Conservation (phyloP, 352 stramenopile genomes). For the Globisporangium mamillatum region DNA sequence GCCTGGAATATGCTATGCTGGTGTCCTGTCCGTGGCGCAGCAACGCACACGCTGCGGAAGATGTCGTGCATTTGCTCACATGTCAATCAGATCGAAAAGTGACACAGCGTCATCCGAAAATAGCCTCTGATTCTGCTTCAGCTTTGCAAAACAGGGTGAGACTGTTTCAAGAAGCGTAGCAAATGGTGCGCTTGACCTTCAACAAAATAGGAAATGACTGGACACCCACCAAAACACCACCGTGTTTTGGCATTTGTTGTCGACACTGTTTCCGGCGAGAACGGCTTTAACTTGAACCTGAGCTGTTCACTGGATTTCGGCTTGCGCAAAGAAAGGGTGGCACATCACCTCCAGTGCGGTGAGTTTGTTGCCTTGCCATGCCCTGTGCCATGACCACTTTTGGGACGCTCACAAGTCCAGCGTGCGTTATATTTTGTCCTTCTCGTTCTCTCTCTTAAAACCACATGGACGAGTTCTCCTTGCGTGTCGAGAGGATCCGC, state of each 20-base stretch:
- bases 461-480: constrained; percentile 82
- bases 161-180: background rate
- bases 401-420: background rate
- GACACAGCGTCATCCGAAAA: background rate
- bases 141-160: background rate
- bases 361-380: background rate
- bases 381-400: background rate
- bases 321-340: constrained; percentile 3
- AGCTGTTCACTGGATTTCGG: constrained; percentile 12
- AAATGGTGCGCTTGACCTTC: background rate
- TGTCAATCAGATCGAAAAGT: background rate
- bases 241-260: background rate
- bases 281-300: constrained; percentile 10
- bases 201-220: background rate
- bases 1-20: background rate
- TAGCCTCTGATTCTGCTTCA: constrained; percentile 1
- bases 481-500: constrained; percentile 48
- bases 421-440: background rate
- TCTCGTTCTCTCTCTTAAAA: constrained; percentile 34
- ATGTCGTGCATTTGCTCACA: background rate
- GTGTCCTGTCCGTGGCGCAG: background rate
- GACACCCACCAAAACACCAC: background rate
- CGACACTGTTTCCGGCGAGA: background rate
- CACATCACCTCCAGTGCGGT: background rate
- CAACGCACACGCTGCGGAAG: background rate